Evolutionary conservation across 2,329 filamentous ascomycete genomes (phyloP).

Genomic region (Thielaviopsis musarum): DNA sequence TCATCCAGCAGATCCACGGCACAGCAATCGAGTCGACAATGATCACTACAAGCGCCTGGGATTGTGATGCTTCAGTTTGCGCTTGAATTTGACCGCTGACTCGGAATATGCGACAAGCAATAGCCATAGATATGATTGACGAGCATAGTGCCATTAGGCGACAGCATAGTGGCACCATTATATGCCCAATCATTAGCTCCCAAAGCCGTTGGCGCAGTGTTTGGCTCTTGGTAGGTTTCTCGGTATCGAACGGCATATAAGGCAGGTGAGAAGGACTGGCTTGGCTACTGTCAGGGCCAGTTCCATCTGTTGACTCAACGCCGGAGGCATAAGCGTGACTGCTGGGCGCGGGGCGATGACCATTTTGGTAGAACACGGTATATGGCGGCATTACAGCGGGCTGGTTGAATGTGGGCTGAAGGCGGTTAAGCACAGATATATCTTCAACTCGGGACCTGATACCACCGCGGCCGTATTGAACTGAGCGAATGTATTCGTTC

Average conservation of each 20-base stretch:
- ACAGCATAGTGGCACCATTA: slow-evolving; percentile 71
- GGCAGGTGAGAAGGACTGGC: slow-evolving; percentile 13
- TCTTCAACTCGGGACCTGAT: slow-evolving; percentile 33
- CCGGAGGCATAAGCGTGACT: slow-evolving; percentile 10
- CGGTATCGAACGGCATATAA: slow-evolving; percentile 7
- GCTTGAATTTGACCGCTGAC: slow-evolving; percentile 22
- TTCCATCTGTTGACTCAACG: slow-evolving; percentile 13
- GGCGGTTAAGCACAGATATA: slow-evolving; percentile 26
- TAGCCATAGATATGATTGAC: slow-evolving; percentile 62
- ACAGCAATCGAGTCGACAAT: slow-evolving; percentile 78
- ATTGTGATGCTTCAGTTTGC: slow-evolving; percentile 34
- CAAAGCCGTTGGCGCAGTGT: slow-evolving; percentile 40
- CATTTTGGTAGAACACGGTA: slow-evolving; percentile 17
- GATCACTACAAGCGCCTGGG: slow-evolving; percentile 76
- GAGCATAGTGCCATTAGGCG: slow-evolving; percentile 70
- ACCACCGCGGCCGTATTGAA: slow-evolving; percentile 19
- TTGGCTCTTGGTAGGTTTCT: slow-evolving; percentile 18
- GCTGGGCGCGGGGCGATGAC: slow-evolving; percentile 5
- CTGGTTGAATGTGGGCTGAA: slow-evolving; percentile 31
- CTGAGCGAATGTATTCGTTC: slow-evolving; percentile 35
- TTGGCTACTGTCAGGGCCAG: slow-evolving; percentile 2
- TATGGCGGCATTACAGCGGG: slow-evolving; percentile 18
- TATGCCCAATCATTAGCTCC: slow-evolving; percentile 56
- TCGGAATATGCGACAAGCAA: slow-evolving; percentile 60
- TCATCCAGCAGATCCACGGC: slow-evolving; percentile 83